A percentile compares a stretch with the other conserved stretches of the same genome.
These are phyloP conservation scores for Crithidia fasciculata DNA, from an alignment of 208 protist genomes.

Conservation along the genomic window DNA sequence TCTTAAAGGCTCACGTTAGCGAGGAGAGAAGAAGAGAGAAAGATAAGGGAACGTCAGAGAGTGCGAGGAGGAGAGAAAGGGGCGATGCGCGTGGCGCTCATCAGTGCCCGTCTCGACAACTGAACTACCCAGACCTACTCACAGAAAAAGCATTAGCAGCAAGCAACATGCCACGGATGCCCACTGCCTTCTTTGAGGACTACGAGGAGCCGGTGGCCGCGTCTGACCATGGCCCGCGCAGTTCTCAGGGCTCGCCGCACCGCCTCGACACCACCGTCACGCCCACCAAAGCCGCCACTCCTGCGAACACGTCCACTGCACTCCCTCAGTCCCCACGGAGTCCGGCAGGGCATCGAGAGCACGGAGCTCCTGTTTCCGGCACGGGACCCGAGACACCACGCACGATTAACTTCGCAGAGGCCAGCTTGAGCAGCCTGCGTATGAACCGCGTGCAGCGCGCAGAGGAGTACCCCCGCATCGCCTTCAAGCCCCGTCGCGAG, in stretches of 20 bases:
- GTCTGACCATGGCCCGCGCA: background rate
- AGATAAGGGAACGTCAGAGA: background rate
- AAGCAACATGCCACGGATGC: slow-evolving; percentile 7
- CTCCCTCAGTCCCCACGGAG: background rate
- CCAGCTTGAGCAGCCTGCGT: background rate
- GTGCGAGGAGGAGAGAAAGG: background rate
- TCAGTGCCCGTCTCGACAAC: too few species aligned
- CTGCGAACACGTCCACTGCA: too few species aligned
- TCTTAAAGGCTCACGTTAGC: too few species aligned
- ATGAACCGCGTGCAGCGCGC: slow-evolving; percentile 8
- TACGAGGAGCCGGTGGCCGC: slow-evolving; percentile 17
- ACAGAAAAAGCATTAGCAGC: background rate
- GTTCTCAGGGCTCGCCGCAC: background rate
- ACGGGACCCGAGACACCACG: background rate
- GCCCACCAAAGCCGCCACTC: too few species aligned
- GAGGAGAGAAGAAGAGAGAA: background rate
- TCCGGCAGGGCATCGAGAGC: background rate
- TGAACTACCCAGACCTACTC: too few species aligned
- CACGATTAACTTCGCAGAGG: background rate
- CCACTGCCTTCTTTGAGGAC: slow-evolving; percentile 7
- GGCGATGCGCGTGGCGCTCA: too few species aligned
- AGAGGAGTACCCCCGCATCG: slow-evolving; percentile 15
- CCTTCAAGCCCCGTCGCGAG: slow-evolving; percentile 8
- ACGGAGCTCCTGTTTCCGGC: too few species aligned
- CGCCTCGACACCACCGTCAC: background rate